Percentiles rank a stretch among this genome's conserved stretches.
Evolutionary conservation across 176 grass and related monocot genomes (phyloP).

Genomic region (Triticum dicoccoides): DNA sequence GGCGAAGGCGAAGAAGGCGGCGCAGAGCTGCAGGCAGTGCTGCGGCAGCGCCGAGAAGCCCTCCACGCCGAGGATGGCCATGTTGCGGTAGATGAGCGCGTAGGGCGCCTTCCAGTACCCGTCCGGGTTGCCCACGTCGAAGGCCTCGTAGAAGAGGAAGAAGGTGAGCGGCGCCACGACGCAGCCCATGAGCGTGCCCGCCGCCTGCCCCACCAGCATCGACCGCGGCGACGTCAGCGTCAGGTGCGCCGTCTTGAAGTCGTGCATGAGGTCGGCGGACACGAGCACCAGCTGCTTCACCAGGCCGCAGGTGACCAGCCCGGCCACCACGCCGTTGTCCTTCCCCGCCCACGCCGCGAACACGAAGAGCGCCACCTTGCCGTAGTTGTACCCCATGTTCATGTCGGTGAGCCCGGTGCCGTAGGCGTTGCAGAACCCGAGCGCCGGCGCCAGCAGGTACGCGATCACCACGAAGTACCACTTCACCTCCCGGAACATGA

Average conservation of each 20-base stretch:
- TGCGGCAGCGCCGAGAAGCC: slow-evolving; percentile 72
- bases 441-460: slow-evolving; percentile 73
- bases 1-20: slow-evolving; percentile 78
- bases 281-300: slow-evolving; percentile 86
- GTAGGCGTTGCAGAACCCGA: slow-evolving; percentile 97
- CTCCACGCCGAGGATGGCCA: slow-evolving; percentile 91
- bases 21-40: slow-evolving; percentile 91
- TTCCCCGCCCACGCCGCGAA: slow-evolving; percentile 82
- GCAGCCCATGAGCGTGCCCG: slow-evolving; percentile 87
- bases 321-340: slow-evolving; percentile 76
- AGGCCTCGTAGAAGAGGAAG: slow-evolving; percentile 95
- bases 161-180: slow-evolving; percentile 81
- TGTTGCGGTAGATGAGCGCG: slow-evolving; percentile 96
- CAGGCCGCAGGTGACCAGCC: slow-evolving; percentile 67
- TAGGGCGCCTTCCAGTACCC: slow-evolving; percentile 94
- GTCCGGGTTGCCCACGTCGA: slow-evolving; percentile 80
- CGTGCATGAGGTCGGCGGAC: slow-evolving; percentile 94
- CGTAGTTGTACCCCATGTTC: slow-evolving; percentile 99
- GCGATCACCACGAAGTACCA: slow-evolving; percentile 93
- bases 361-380: slow-evolving; percentile 88
- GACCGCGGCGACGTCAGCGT: slow-evolving; percentile 94
- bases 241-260: slow-evolving; percentile 91
- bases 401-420: slow-evolving; percentile 86
- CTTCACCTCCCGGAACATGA: slow-evolving; percentile 80
- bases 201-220: slow-evolving; percentile 76